Conservation (phyloP, 2,329 filamentous ascomycete genomes). For the Tolypocladium album region DNA sequence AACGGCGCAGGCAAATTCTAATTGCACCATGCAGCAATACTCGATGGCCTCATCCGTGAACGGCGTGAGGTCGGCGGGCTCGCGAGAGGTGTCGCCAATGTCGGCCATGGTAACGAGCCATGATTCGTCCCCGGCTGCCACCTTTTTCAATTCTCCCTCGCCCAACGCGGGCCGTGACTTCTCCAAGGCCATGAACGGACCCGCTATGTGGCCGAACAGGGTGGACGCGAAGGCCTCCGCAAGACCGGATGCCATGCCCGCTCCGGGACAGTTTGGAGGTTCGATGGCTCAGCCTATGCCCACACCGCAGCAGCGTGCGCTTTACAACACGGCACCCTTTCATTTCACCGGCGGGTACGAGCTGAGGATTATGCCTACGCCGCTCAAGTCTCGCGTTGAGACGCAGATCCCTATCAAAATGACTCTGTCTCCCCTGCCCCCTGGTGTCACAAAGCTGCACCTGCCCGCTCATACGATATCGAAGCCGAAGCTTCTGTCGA, state of each 20-base stretch:
- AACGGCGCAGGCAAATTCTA: slow-evolving; percentile 1
- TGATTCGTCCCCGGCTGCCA: slow-evolving; percentile 35
- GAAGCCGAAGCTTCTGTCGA: slow-evolving; percentile 82
- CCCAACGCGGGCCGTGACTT: slow-evolving; percentile 29
- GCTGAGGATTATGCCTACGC: slow-evolving; percentile 55
- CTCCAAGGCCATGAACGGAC: slow-evolving; percentile 18
- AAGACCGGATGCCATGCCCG: slow-evolving; percentile 13
- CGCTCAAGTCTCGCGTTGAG: slow-evolving; percentile 82
- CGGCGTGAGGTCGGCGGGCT: slow-evolving; percentile 33
- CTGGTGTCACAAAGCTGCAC: slow-evolving; percentile 68
- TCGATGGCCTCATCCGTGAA: slow-evolving; percentile 40
- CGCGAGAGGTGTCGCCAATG: slow-evolving; percentile 44
- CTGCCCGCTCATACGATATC: slow-evolving; percentile 86
- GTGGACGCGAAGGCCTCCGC: slow-evolving; percentile 12
- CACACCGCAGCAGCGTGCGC: slow-evolving; percentile 19
- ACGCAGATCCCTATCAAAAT: slow-evolving; percentile 89
- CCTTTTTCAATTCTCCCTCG: slow-evolving; percentile 37
- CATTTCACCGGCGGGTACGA: slow-evolving; percentile 24
- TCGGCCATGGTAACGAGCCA: slow-evolving; percentile 41
- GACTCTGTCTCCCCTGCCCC: slow-evolving; percentile 64
- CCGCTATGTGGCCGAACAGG: slow-evolving; percentile 24
- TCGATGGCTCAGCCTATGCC: slow-evolving; percentile 13
- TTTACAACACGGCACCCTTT: slow-evolving; percentile 13
- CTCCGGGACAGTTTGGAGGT: slow-evolving; percentile 13
- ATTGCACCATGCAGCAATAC: slow-evolving; percentile 34